Evolutionary conservation across 1,139 yeast species (phyloP).

Genomic region (Scheffersomyces quercinus): DNA sequence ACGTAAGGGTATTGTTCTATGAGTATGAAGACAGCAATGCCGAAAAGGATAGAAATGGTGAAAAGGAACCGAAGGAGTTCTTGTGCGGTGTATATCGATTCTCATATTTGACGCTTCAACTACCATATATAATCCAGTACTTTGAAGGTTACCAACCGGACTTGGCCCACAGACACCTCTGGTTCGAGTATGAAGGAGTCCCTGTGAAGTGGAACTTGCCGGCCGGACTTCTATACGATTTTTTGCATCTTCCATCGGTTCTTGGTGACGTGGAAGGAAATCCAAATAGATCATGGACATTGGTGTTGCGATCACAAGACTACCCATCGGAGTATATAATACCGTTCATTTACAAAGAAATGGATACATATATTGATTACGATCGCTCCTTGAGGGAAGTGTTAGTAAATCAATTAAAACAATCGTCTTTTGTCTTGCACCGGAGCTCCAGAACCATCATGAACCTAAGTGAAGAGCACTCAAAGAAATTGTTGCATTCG

Average conservation of each 20-base stretch:
- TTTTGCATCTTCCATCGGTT: conserved; percentile 27
- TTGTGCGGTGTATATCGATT: conserved; percentile 39
- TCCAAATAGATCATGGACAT: conserved; percentile 41
- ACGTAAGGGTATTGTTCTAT: conserved; percentile 35
- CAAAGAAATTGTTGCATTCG: conserved; percentile 58
- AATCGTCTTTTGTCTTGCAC: conserved; percentile 68
- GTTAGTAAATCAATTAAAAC: conserved; percentile 79
- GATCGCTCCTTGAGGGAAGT: conserved; percentile 42
- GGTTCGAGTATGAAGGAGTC: conserved; percentile 68
- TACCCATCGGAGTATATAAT: conserved; percentile 58
- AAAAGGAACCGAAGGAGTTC: conserved; percentile 18
- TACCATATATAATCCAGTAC: conserved; percentile 41
- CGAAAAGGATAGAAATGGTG: conserved; percentile 1
- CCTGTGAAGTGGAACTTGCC: conserved; percentile 83
- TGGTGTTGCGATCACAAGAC: conserved; percentile 42
- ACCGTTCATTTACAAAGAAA: conserved; percentile 34
- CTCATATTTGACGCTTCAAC: conserved; percentile 58
- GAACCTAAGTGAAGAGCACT: conserved; percentile 65
- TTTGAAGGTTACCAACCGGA: conserved; percentile 35
- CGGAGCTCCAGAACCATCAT: conserved; percentile 76
- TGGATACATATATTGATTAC: conserved; percentile 21
- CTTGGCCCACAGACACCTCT: conserved; percentile 38
- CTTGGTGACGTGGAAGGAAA: background rate
- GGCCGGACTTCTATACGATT: conserved; percentile 67
- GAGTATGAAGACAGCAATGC: conserved; percentile 3